phyloP scores from a whole-genome alignment of 352 stramenopile species.

The Phytophthora aleatoria region DNA sequence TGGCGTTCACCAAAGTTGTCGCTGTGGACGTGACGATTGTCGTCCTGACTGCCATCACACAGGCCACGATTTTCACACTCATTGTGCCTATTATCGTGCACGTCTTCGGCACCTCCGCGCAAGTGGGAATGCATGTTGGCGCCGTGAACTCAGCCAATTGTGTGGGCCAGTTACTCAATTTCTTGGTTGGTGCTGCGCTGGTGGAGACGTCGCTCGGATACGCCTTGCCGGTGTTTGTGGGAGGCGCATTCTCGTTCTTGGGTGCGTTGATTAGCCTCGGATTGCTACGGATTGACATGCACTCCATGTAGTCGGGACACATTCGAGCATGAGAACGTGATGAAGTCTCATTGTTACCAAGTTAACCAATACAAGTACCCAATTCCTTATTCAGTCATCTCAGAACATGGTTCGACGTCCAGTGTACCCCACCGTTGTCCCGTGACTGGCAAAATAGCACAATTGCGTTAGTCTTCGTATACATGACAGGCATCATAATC shows the following conservation, averaged over 20 bases:
- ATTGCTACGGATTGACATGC: conserved; percentile 77
- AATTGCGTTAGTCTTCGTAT: not conserved
- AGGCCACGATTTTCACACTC: conserved; percentile 67
- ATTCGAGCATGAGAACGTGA: not conserved
- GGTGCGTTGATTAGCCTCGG: conserved; percentile 61
- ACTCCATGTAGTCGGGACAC: conserved; percentile 57
- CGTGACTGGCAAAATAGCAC: conserved; percentile 30
- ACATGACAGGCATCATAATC: not conserved
- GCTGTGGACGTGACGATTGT: conserved; percentile 55
- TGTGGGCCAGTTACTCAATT: conserved; percentile 77
- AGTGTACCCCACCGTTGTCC: conserved; percentile 49
- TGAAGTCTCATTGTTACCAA: conserved; percentile 8
- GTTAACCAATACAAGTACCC: conserved; percentile 5
- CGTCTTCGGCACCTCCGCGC: conserved; percentile 52
- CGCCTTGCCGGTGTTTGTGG: conserved; percentile 66
- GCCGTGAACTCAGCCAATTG: conserved; percentile 81
- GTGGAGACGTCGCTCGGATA: conserved; percentile 72
- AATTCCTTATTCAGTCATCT: not conserved
- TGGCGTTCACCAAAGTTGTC: conserved; percentile 54
- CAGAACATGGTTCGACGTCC: conserved; percentile 40
- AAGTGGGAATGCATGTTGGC: conserved; percentile 75
- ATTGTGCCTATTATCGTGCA: conserved; percentile 76
- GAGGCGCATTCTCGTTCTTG: conserved; percentile 65
- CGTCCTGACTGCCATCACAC: conserved; percentile 49
- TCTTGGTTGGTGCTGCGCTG: conserved; percentile 54